A percentile compares a stretch with the other conserved stretches of the same genome.
Evolutionary conservation across 176 grass and related monocot genomes (phyloP).

Genomic region (Thinopyrum elongatum): DNA sequence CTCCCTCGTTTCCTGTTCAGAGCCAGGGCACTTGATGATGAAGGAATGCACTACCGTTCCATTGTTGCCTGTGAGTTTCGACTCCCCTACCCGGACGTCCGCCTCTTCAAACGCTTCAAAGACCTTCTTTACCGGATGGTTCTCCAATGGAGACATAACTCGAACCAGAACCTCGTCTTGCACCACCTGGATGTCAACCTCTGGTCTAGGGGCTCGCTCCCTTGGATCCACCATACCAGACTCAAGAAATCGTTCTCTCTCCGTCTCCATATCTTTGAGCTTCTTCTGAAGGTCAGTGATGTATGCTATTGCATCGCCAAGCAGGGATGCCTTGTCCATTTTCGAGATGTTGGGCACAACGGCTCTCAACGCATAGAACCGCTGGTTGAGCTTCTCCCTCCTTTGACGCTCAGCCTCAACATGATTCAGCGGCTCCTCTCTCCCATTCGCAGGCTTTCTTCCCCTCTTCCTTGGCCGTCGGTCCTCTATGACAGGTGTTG

Average conservation of each 20-base stretch:
- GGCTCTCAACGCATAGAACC: constrained; percentile 82
- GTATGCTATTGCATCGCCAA: constrained; percentile 81
- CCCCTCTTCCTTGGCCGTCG: constrained; percentile 87
- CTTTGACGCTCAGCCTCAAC: constrained; percentile 96
- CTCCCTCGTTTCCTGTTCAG: constrained; percentile 82
- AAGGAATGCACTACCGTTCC: constrained; percentile 71
- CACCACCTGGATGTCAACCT: constrained; percentile 82
- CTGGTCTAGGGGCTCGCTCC: constrained; percentile 36
- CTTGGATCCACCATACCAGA: constrained; percentile 37
- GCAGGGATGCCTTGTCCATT: constrained; percentile 97
- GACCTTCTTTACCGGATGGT: constrained; percentile 67
- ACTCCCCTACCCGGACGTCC: constrained; percentile 60
- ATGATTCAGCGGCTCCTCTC: constrained; percentile 91
- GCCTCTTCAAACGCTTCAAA: constrained; percentile 85
- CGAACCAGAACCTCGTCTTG: constrained; percentile 82
- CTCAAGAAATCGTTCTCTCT: constrained; percentile 57
- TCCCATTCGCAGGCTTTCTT: constrained; percentile 96
- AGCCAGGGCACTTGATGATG: constrained; percentile 70
- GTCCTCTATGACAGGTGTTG: constrained; percentile 36
- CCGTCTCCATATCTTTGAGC: constrained; percentile 84
- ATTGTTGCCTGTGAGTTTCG: constrained; percentile 55
- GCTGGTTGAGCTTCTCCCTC: constrained; percentile 96
- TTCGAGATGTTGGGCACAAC: constrained; percentile 98
- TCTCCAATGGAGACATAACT: constrained; percentile 68
- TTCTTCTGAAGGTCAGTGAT: constrained; percentile 97